Base-by-base conservation (phyloP, 495 filamentous ascomycete species). In the Penicillium cinerascens region DNA sequence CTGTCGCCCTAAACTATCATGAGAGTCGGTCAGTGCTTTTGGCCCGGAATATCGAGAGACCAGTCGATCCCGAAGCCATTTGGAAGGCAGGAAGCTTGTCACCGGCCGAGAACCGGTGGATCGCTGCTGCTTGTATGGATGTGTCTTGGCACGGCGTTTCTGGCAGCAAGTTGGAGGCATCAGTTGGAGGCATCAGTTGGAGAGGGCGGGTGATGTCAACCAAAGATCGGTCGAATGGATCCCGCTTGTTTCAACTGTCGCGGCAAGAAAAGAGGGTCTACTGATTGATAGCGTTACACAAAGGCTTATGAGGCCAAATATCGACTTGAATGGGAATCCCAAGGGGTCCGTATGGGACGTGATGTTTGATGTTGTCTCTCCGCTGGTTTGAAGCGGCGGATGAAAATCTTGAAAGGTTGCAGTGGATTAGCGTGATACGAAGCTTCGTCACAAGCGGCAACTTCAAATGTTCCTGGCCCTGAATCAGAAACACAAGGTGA, bases 301-400 rank as follows among this genome's bases (percentile, higher is more conserved):
- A 17, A 25, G 36, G 36, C 40, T 25, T 35, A 23, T 35, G 45
- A 47, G 33, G 26, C 16, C 27, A 16, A 26, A 16, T 27, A 16
- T 2, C 26, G n/a, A 44, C 29, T 23, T 11, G 26, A 38, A 1
- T 39, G 33, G 42, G 33, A 38, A 16, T 44, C 18, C 43, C 3
- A 33, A 52, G 50, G 46, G 50, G 43, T 20, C 50, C 43, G 43
- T 38, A 20, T 44, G 26, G 33, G 21, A 6, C 26, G 11, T 10
- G 1, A 6, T 5, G 3, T 29, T 29, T 29, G 26, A 29, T 1
- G 7, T 29, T n/a, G n/a, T n/a, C n/a, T n/a, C n/a, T n/a, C n/a
- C n/a, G n/a, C n/a, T n/a, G n/a, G n/a, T n/a, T n/a, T n/a, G n/a
- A n/a, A n/a, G n/a, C n/a, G n/a, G n/a, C n/a, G n/a, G n/a, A n/a